Base-by-base conservation (phyloP, 2,329 filamentous ascomycete genomes). In the Trichoderma atrobrunneum region DNA sequence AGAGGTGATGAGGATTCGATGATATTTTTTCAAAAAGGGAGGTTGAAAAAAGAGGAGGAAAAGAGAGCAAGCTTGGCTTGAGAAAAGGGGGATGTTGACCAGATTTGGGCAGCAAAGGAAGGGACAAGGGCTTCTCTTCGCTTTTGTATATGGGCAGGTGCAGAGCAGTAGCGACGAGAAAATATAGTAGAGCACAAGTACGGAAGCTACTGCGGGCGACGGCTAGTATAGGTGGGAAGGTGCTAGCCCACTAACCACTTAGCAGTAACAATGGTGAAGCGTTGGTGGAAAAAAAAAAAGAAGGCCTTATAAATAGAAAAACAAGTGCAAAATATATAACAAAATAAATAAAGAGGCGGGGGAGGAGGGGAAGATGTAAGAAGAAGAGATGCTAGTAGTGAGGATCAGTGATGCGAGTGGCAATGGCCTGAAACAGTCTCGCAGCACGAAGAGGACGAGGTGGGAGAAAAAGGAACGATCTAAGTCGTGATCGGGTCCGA, bases 351-450 rank as follows among this genome's bases (percentile, higher is more conserved):
- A 12, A 68, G n/a, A 59, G 24, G 14, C 32, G 65, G 34, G 56
- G n/a, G 36, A 18, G 36, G 21, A 59, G 26, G 36, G n/a, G 21
- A n/a, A 63, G 18, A 32, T 36, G 34, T 14, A 30, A 51, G n/a
- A 39, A 57, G 56, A 30, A 16, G 32, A 60, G 39, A 62, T 36
- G 43, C 16, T 43, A 16, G 6, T 43, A 43, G 39, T 48, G 43
- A 18, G 34, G 39, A 21, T 48, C 36, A 36, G 61, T 30, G 51
- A 71, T 62, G 56, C n/a, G 39, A 39, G 70, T 51, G 70, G 63
- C 43, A 60, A 54, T 54, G 69, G 36, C n/a, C 59, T 72, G 64
- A 68, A 66, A 63, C 64, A 72, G n/a, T 67, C 56, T 63, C 24
- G 36, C 59, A 59, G 34, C 39, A 72, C 60, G 43, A 48, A 51